Percentiles rank a stretch among this genome's conserved stretches.
Evolutionary conservation across 805 yeast genomes (phyloP).

Genomic region (Saccharomyces eubayanus): DNA sequence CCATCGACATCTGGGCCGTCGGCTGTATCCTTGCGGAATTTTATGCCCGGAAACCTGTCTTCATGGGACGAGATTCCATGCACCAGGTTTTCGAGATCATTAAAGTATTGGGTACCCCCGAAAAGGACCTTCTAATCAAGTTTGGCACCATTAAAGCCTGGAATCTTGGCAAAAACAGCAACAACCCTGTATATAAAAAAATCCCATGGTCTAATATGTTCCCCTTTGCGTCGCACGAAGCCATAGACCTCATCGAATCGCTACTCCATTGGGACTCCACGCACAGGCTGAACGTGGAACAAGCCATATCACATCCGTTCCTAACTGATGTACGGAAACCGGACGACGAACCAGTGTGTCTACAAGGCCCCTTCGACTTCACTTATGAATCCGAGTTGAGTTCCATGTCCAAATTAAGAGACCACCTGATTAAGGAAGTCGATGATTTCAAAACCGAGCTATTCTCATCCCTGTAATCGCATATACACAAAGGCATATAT

Average conservation of each 20-base stretch:
- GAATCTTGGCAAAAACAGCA: slow-evolving; percentile 38
- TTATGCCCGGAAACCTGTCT: slow-evolving; percentile 70
- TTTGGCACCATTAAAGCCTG: slow-evolving; percentile 42
- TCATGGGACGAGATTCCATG: slow-evolving; percentile 63
- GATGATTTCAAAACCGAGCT: slow-evolving; percentile 37
- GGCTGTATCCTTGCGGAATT: slow-evolving; percentile 88
- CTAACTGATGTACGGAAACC: slow-evolving; percentile 44
- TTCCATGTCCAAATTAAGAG: slow-evolving; percentile 40
- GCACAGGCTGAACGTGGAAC: slow-evolving; percentile 45
- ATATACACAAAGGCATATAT: neutral
- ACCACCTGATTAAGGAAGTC: slow-evolving; percentile 46
- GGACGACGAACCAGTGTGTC: slow-evolving; percentile 48
- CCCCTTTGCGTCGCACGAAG: slow-evolving; percentile 51
- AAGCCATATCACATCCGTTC: slow-evolving; percentile 51
- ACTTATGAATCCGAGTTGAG: slow-evolving; percentile 46
- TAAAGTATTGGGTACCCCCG: slow-evolving; percentile 65
- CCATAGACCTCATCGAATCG: slow-evolving; percentile 43
- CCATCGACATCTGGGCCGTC: slow-evolving; percentile 86
- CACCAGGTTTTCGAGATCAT: slow-evolving; percentile 66
- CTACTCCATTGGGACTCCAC: slow-evolving; percentile 60
- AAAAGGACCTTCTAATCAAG: slow-evolving; percentile 35
- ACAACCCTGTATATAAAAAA: slow-evolving; percentile 28
- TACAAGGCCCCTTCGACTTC: slow-evolving; percentile 47
- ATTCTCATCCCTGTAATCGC: neutral
- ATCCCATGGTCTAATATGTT: slow-evolving; percentile 46